Base-by-base conservation (phyloP, 805 yeast genomes). In the Kodamaea hsintzibuensis region DNA sequence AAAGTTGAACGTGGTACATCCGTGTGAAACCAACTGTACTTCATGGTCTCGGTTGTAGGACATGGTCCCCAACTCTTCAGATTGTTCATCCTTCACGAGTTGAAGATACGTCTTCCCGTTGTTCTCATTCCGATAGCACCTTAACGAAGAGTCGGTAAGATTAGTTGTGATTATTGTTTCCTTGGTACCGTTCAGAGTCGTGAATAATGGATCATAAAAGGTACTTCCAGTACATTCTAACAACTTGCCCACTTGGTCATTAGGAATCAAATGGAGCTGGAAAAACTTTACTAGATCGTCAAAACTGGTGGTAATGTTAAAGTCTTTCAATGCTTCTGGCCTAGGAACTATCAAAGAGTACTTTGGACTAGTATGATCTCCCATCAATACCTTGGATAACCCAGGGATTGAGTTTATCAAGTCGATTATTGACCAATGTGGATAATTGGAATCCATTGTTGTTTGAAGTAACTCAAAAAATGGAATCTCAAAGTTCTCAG, bases 321-420 rank as follows among this genome's bases (percentile, higher is more conserved):
- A 82, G 56, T 76, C 70, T 8, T 65, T 60, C 55, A 91, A 65
- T 0, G 91, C 82, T 14, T 78, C 77, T 2, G 82, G 70, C 0
- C 86, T 78, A 0, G 98, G 98, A 0, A 91, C 80, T 22, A 92
- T 68, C n/a, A 91, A 66, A 0, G 97, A 89, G 52, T 62, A 74
- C 68, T 25, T 66, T 2, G 37, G 55, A 1, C 47, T 12, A 6
- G 52, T 42, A 33, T 49, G 25, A 16, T 35, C 8, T 13, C 53
- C 58, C 25, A 60, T 70, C 19, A 74, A 64, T 0, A 82, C 71
- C 8, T 76, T 60, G 1, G 71, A 50, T 30, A 85, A 62, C 27
- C 76, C 57, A 2, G 78, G 82, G 49, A 77, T 76, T 1, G 65
- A 55, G 13, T 74, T 69, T 10, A 89, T 57, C 27, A 86, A 75